These are phyloP conservation scores for Aspergillus biplanus DNA, from an alignment of 495 filamentous ascomycete genomes.

Conservation along the genomic window DNA sequence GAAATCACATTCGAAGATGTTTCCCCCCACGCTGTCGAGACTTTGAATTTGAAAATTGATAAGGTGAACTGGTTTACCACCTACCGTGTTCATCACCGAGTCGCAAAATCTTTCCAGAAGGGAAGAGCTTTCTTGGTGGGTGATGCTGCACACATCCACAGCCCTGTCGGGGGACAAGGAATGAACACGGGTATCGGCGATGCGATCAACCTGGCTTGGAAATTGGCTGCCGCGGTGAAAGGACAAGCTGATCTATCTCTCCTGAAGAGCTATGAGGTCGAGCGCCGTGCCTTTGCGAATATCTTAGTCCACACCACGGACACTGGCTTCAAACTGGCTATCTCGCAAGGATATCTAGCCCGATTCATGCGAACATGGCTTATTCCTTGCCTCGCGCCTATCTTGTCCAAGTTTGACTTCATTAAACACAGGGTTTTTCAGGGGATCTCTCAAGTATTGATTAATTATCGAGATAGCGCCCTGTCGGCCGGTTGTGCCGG, in stretches of 20 bases:
- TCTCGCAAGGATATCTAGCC: slow-evolving; percentile 27
- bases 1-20: slow-evolving; percentile 38
- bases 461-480: slow-evolving; percentile 34
- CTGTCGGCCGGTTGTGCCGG: slow-evolving; percentile 22
- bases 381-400: slow-evolving; percentile 34
- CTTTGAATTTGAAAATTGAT: slow-evolving; percentile 28
- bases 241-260: slow-evolving; percentile 44
- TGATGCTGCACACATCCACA: slow-evolving; percentile 61
- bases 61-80: slow-evolving; percentile 44
- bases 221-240: slow-evolving; percentile 50
- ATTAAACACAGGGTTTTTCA: slow-evolving; percentile 29
- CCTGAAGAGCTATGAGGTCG: slow-evolving; percentile 55
- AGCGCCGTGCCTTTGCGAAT: slow-evolving; percentile 47
- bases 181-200: slow-evolving; percentile 67
- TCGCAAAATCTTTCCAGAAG: slow-evolving; percentile 33
- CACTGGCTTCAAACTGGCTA: slow-evolving; percentile 32
- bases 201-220: slow-evolving; percentile 63
- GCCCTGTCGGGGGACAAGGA: slow-evolving; percentile 60
- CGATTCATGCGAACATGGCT: slow-evolving; percentile 36
- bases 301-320: slow-evolving; percentile 38
- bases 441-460: slow-evolving; percentile 35
- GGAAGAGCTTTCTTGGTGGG: slow-evolving; percentile 41
- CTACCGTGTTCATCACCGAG: slow-evolving; percentile 39
- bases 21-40: slow-evolving; percentile 24
- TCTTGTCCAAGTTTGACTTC: slow-evolving; percentile 27